A percentile compares a stretch with the other conserved stretches of the same genome.
These are phyloP conservation scores for Xylaria curta DNA, from an alignment of 495 filamentous ascomycete genomes.

Conservation along the genomic window DNA sequence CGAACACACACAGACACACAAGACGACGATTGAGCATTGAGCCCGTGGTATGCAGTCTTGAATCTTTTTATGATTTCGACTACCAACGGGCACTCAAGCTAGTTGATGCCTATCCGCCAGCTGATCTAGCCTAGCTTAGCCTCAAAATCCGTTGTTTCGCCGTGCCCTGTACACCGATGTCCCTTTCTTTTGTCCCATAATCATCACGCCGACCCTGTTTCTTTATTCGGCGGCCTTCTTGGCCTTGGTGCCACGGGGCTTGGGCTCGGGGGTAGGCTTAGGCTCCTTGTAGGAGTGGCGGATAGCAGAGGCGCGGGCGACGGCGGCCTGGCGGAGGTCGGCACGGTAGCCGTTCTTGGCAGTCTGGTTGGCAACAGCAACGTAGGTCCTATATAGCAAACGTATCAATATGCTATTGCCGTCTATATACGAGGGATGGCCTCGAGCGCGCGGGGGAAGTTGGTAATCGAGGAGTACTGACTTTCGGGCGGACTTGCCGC, in stretches of 20 bases:
- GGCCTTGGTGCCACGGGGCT: constrained; percentile 83
- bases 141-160: constrained; percentile 23
- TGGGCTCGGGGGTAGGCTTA: constrained; percentile 75
- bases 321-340: constrained; percentile 85
- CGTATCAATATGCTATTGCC: constrained; percentile 33
- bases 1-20: not conserved
- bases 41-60: constrained; percentile 18
- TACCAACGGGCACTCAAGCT: constrained; percentile 34
- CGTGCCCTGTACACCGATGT: constrained; percentile 24
- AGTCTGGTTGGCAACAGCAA: constrained; percentile 75
- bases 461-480: constrained; percentile 56
- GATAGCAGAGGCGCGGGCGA: constrained; percentile 88
- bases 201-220: constrained; percentile 35
- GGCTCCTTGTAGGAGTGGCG: constrained; percentile 75
- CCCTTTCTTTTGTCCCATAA: constrained; percentile 25
- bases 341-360: constrained; percentile 84
- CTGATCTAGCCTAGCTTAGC: constrained; percentile 30
- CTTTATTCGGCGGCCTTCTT: constrained; percentile 68
- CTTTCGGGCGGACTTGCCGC: constrained; percentile 76
- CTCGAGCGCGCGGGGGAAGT: not conserved
- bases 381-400: constrained; percentile 75
- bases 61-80: constrained; percentile 29
- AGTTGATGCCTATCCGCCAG: constrained; percentile 30
- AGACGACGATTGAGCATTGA: not conserved
- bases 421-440: not conserved